Evolutionary conservation across 495 filamentous ascomycete genomes (phyloP).

Genomic region (Podospora sp.): DNA sequence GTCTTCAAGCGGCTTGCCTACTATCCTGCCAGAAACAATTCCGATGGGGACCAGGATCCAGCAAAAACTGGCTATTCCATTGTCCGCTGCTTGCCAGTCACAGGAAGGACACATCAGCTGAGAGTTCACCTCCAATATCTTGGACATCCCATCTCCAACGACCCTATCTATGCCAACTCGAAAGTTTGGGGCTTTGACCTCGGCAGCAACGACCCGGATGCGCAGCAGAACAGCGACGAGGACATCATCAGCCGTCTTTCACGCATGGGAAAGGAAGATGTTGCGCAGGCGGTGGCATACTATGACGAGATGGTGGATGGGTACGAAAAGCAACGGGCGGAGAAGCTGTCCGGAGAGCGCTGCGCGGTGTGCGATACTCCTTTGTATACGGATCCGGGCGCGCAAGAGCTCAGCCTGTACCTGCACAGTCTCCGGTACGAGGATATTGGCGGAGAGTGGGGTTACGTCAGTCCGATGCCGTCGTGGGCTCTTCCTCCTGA

Average conservation of each 20-base stretch:
- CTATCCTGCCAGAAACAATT: slow-evolving; percentile 59
- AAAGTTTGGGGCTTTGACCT: slow-evolving; percentile 84
- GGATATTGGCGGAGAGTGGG: slow-evolving; percentile 77
- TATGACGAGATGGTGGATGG: slow-evolving; percentile 87
- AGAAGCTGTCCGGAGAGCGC: slow-evolving; percentile 83
- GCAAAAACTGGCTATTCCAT: slow-evolving; percentile 77
- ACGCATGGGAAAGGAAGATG: slow-evolving; percentile 91
- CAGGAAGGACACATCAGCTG: slow-evolving; percentile 92
- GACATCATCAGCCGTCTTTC: slow-evolving; percentile 83
- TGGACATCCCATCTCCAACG: slow-evolving; percentile 92
- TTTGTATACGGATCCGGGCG: slow-evolving; percentile 87
- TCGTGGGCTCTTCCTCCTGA: slow-evolving; percentile 81
- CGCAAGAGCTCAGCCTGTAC: slow-evolving; percentile 89
- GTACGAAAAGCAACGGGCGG: slow-evolving; percentile 83
- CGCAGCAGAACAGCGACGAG: slow-evolving; percentile 70
- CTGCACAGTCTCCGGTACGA: slow-evolving; percentile 89
- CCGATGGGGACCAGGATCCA: slow-evolving; percentile 22
- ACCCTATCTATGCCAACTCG: slow-evolving; percentile 95
- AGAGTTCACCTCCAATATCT: slow-evolving; percentile 93
- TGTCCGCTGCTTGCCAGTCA: slow-evolving; percentile 89
- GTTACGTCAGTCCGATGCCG: slow-evolving; percentile 82
- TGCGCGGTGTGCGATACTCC: slow-evolving; percentile 84
- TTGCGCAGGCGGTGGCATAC: slow-evolving; percentile 88
- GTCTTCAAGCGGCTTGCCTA: slow-evolving; percentile 90
- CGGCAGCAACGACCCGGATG: slow-evolving; percentile 67